Base-by-base conservation (phyloP, 139 green algal genomes). In the Tetratostichococcus sp. region DNA sequence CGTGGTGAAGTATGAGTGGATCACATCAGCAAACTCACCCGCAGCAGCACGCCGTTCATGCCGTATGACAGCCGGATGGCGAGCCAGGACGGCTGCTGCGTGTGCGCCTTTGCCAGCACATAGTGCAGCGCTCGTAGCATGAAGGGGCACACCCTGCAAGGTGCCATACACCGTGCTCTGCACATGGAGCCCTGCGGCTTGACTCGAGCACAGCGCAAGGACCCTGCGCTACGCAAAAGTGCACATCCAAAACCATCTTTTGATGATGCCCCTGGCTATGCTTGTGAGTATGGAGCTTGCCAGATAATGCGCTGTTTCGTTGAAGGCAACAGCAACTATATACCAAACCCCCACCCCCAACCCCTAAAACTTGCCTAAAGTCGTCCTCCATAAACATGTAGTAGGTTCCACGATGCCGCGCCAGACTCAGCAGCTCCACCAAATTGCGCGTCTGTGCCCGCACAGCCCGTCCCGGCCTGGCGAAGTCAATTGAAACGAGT, bases 381-480 rank as follows among this genome's bases (percentile, higher is more conserved):
- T 80, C 75, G 72, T 84, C 81, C 71, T 86, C 81, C 77, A 86
- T 80, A 67, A 86, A 86, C 26, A 83, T n/a, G 75, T 79, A 86
- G 67, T 83, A 79, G 43, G 75, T 59, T 1, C 70, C 68, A 1
- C 69, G 31, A 0, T 71, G 69, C 71, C 32, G 31, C 22, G 80
- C 77, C 25, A 43, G 30, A 19, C 78, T 65, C 77, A 86, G 35
- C 43, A 86, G 71, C 4, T 58, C 35, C 23, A 86, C 71, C 66
- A 86, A 50, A 67, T 86, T 71, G 58, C 74, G 77, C 11, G 76
- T 86, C 77, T 86, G 81, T 30, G 71, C 71, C 22, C 81, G 34
- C 30, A 82, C 81, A 30, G 79, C 43, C 71, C 80, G 77, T 58
- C 75, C 80, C n/a, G 75, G 76, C 6, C 50, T 50, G 39, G n/a